Percentiles rank a stretch among this genome's conserved stretches.
Conservation (phyloP, 2,329 filamentous ascomycete species). For the Trichophyton schoenleinii region DNA sequence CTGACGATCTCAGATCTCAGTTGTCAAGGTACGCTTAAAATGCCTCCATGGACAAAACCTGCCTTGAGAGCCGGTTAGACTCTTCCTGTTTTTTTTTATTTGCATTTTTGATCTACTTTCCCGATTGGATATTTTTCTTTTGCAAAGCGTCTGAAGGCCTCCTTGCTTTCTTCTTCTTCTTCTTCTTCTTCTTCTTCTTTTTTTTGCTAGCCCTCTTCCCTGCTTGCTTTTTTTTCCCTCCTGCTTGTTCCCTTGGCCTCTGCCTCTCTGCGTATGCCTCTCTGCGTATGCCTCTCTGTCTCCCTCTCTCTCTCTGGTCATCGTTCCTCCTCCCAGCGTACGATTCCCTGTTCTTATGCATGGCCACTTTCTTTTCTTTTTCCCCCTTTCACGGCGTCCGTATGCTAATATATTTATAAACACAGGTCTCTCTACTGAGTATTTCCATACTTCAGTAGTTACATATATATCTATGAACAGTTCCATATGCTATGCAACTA, state of each 20-base stretch:
- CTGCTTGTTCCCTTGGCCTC: constrained; percentile 3
- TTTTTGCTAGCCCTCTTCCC: neutral
- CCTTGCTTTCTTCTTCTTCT: neutral
- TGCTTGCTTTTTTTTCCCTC: constrained; percentile 6
- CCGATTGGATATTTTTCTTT: constrained; percentile 3
- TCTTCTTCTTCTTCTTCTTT: neutral
- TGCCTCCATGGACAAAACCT: constrained; percentile 1
- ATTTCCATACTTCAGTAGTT: neutral
- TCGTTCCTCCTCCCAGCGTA: constrained; percentile 5
- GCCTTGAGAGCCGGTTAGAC: neutral
- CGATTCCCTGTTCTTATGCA: constrained; percentile 5
- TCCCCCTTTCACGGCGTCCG: neutral
- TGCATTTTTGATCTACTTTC: constrained; percentile 5
- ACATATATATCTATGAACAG: neutral
- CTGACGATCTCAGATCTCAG: constrained; percentile 18
- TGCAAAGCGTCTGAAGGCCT: neutral
- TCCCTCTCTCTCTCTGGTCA: constrained; percentile 5
- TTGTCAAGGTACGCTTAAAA: constrained; percentile 4
- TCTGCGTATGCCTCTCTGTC: too few species aligned
- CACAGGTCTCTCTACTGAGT: too few species aligned
- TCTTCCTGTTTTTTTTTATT: neutral
- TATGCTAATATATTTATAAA: neutral
- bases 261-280: neutral
- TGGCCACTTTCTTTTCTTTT: constrained; percentile 4
- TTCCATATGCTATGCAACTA: neutral